Evolutionary conservation across 345 rosid genomes (phyloP).

Genomic region (Rubroshorea leprosula): DNA sequence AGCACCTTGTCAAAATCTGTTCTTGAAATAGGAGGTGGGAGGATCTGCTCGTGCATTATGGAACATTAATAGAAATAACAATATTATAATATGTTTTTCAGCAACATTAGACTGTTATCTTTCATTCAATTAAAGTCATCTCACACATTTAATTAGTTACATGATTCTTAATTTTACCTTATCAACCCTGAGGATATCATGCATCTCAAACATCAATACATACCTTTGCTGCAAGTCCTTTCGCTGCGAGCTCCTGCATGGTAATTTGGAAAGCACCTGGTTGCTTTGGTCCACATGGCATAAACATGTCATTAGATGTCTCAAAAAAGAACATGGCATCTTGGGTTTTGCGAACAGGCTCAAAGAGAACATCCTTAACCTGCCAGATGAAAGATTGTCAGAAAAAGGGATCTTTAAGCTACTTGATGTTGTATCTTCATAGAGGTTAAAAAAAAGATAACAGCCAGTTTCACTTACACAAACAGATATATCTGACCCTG

Average conservation of each 20-base stretch:
- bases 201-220: slow-evolving; percentile 9
- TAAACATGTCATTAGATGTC: slow-evolving; percentile 50
- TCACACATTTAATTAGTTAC: not conserved
- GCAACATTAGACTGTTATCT: too few relatives aligned
- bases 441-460: not conserved
- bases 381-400: slow-evolving; percentile 15
- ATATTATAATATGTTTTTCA: too few relatives aligned
- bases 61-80: not conserved
- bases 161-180: too few relatives aligned
- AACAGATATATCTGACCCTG: slow-evolving; percentile 77
- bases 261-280: slow-evolving; percentile 53
- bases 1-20: slow-evolving; percentile 80
- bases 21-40: slow-evolving; percentile 67
- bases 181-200: not conserved
- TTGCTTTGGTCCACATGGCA: slow-evolving; percentile 78
- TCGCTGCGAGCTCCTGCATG: slow-evolving; percentile 64
- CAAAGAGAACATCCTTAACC: slow-evolving; percentile 83
- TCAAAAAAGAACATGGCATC: slow-evolving; percentile 70
- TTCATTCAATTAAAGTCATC: not conserved
- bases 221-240: slow-evolving; percentile 61
- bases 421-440: not conserved
- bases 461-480: slow-evolving; percentile 52
- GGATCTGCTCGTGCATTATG: slow-evolving; percentile 37
- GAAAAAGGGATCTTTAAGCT: not conserved
- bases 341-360: slow-evolving; percentile 81